These are phyloP conservation scores for Pseudisothecium myosuroides DNA, from an alignment of 225 moss, liverwort and hornwort genomes.

Conservation along the genomic window DNA sequence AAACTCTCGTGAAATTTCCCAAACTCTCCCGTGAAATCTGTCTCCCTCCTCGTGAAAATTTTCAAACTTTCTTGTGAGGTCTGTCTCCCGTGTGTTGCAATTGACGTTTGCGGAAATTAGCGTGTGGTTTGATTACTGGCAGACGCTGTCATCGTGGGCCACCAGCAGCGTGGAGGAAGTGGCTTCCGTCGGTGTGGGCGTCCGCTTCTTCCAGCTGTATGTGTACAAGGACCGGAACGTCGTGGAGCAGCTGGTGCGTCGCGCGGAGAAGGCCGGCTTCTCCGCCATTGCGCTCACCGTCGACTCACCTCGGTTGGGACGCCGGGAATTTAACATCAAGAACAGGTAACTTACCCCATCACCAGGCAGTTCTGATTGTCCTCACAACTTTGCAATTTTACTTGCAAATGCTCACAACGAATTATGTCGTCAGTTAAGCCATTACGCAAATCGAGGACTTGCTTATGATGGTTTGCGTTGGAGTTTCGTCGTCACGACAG, in stretches of 20 bases:
- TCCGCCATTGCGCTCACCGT: slow-evolving; percentile 75
- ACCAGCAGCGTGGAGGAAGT: slow-evolving; percentile 71
- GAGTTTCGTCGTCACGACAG: slow-evolving; percentile 3
- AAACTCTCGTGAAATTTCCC: neutral
- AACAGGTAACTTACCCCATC: slow-evolving; percentile 27
- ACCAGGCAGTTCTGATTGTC: neutral
- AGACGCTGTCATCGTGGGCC: slow-evolving; percentile 65
- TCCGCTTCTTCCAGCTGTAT: slow-evolving; percentile 66
- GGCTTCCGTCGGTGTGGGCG: slow-evolving; percentile 41
- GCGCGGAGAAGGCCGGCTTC: slow-evolving; percentile 69
- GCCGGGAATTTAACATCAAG: slow-evolving; percentile 71
- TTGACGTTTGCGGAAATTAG: neutral
- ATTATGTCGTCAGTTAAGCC: neutral
- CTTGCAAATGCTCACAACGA: neutral
- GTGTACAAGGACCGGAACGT: slow-evolving; percentile 63
- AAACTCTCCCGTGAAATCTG: neutral
- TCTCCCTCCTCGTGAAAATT: neutral
- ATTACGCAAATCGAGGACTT: neutral
- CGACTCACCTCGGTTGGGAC: slow-evolving; percentile 58
- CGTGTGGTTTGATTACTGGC: neutral
- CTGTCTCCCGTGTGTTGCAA: neutral
- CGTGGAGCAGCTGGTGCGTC: slow-evolving; percentile 53
- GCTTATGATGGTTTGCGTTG: neutral
- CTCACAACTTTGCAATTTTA: neutral
- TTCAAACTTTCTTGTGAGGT: neutral